Conservation (phyloP, 2,329 filamentous ascomycete species). For the Aspergillus udagawae region DNA sequence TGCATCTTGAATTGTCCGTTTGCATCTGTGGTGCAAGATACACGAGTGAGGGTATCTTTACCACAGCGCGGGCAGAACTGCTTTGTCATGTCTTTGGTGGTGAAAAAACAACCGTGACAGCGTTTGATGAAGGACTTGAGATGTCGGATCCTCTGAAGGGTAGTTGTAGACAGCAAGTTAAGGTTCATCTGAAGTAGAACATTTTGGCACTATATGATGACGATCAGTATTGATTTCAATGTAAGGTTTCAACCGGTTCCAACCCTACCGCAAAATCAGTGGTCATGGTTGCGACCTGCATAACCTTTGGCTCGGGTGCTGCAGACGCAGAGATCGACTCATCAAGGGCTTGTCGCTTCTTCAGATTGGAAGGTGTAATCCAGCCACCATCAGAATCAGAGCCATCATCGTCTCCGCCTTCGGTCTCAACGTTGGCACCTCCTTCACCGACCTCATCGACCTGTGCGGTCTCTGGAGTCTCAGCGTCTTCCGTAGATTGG, state of each 20-base stretch:
- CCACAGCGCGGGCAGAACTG: constrained; percentile 94
- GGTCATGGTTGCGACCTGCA: constrained; percentile 88
- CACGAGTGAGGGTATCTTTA: constrained; percentile 77
- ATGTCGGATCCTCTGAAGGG: constrained; percentile 73
- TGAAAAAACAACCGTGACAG: constrained; percentile 89
- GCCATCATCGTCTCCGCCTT: constrained; percentile 29
- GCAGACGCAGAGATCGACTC: constrained; percentile 47
- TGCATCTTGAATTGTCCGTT: constrained; percentile 79
- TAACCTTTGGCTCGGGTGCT: constrained; percentile 56
- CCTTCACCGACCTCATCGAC: constrained; percentile 21
- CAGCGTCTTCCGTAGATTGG: constrained; percentile 6
- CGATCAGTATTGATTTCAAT: background rate
- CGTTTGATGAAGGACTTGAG: constrained; percentile 86
- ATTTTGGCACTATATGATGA: constrained; percentile 62
- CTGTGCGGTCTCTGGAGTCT: constrained; percentile 20
- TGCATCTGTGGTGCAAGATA: constrained; percentile 77
- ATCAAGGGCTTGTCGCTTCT: constrained; percentile 73
- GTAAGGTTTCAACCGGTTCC: background rate
- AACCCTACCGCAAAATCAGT: constrained; percentile 83
- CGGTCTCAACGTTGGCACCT: constrained; percentile 21
- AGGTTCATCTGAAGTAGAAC: constrained; percentile 93
- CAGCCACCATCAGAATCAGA: constrained; percentile 60
- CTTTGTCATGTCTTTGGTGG: constrained; percentile 76
- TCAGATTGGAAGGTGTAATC: constrained; percentile 93
- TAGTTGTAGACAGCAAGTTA: constrained; percentile 71